Base-by-base conservation (phyloP, 2,329 filamentous ascomycete species). In the Penicillium sp. region DNA sequence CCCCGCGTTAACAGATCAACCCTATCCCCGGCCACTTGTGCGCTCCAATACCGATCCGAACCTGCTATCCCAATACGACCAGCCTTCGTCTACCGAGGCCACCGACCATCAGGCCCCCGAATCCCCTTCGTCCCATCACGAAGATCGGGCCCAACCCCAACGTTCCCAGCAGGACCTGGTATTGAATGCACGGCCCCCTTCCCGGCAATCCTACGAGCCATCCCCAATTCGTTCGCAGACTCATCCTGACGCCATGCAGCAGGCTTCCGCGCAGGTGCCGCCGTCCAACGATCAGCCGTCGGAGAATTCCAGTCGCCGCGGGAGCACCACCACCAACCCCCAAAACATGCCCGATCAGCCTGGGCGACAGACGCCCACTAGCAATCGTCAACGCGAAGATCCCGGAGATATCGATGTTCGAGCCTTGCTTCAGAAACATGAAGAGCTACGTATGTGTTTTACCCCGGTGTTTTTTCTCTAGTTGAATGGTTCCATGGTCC, bases 361-460 rank as follows among this genome's bases (percentile, higher is more conserved):
- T 52, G 77, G 79, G 11, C 75, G 78, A 51, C 78, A 70, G 55
- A 81, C 79, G 16, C 79, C 80, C 29, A 77, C 59, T 37, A 64
- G 51, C 59, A 72, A 62, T 44, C 67, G 66, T 23, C 69, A 63
- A 53, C 68, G 74, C 46, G 69, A 78, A 49, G 76, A 79, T 28
- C 57, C 69, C 16, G 66, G 74, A 58, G 68, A 74, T 48, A 57
- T 79, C 62, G 74, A 83, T 66, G 61, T 78, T 67, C 72, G 71
- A 60, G 69, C 76, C 61, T 74, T 78, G 60, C 67, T 75, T 19
- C 68, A 72, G 61, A 73, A 72, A 55, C 69, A 78, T 65, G 75
- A 78, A 64, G 77, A 76, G 67, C 67, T 81, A 28, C 77, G 77
- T 79, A 74, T 56, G 75, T 57, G 49, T 46, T 13, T 13, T 40